Conservation (phyloP, 1,284 basidiomycete species). For the Wolfiporia cocos region DNA sequence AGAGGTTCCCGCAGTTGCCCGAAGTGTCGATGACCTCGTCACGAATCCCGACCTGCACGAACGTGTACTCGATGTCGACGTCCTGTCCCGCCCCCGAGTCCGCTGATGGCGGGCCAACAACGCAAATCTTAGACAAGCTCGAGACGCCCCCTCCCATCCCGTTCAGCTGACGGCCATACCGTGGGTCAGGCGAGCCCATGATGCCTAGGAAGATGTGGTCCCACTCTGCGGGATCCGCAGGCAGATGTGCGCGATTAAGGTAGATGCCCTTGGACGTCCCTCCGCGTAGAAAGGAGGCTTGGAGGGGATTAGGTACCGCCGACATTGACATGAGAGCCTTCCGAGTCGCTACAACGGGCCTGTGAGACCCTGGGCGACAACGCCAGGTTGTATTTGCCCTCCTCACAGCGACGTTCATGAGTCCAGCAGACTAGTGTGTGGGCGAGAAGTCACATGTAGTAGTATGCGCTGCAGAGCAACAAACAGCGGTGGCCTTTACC, state of each 20-base stretch:
- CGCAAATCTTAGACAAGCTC: constrained; percentile 75
- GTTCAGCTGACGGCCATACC: constrained; percentile 70
- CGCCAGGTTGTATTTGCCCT: too few species aligned
- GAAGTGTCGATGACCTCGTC: constrained; percentile 55
- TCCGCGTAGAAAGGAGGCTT: constrained; percentile 61
- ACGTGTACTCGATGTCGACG: constrained; percentile 61
- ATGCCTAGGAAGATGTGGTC: constrained; percentile 59
- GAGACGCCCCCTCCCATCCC: constrained; percentile 82
- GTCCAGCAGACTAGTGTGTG: too few species aligned
- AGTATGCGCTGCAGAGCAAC: too few species aligned
- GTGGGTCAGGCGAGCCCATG: constrained; percentile 82
- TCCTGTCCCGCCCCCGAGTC: constrained; percentile 32
- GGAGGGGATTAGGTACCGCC: constrained; percentile 36
- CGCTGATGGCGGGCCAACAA: constrained; percentile 48
- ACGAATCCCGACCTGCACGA: constrained; percentile 48
- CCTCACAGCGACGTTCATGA: too few species aligned
- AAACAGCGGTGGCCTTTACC: too few species aligned
- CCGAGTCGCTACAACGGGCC: not conserved
- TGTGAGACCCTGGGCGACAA: too few species aligned
- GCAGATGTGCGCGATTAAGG: constrained; percentile 47
- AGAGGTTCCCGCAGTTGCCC: constrained; percentile 68
- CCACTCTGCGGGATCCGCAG: constrained; percentile 44
- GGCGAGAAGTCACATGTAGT: too few species aligned
- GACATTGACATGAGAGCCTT: constrained; percentile 2
- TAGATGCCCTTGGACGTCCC: constrained; percentile 81